Evolutionary conservation across 2,329 filamentous ascomycete genomes (phyloP).

Genomic region (Neonectria ditissima): DNA sequence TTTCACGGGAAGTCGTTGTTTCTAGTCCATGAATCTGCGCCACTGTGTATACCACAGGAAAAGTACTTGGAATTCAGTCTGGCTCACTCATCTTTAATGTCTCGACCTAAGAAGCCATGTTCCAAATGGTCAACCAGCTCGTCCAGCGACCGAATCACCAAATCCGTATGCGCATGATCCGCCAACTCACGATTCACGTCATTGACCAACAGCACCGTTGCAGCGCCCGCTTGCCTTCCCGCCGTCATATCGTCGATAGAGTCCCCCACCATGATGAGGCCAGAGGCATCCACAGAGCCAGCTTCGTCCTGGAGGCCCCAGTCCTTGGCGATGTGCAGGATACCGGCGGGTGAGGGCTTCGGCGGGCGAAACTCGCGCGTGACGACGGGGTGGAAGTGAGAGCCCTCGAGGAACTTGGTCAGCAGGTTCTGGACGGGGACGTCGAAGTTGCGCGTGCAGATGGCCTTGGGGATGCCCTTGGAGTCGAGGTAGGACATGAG

Average conservation of each 20-base stretch:
- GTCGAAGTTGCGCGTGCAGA: conserved; percentile 96
- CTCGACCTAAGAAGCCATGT: conserved; percentile 73
- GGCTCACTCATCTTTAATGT: conserved; percentile 33
- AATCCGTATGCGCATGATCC: conserved; percentile 80
- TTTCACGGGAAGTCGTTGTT: conserved; percentile 6
- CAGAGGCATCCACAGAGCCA: conserved; percentile 56
- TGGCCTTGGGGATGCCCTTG: conserved; percentile 77
- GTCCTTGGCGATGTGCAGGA: conserved; percentile 82
- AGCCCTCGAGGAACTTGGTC: conserved; percentile 75
- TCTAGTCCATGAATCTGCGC: background rate
- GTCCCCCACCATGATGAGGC: conserved; percentile 77
- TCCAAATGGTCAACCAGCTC: conserved; percentile 83
- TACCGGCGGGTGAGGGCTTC: conserved; percentile 89
- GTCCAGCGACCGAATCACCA: conserved; percentile 78
- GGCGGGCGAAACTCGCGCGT: conserved; percentile 86
- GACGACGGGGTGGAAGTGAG: conserved; percentile 81
- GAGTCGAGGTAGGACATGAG: conserved; percentile 87
- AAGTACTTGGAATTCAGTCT: background rate
- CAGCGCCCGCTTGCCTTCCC: conserved; percentile 83
- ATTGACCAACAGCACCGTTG: conserved; percentile 89
- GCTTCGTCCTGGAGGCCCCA: conserved; percentile 71
- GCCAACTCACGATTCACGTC: conserved; percentile 80
- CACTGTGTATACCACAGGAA: background rate
- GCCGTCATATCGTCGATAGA: conserved; percentile 95
- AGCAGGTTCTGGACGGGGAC: conserved; percentile 81